A percentile compares a stretch with the other conserved stretches of the same genome.
These are phyloP conservation scores for Starmera amethionina DNA, from an alignment of 805 yeast species.

Conservation along the genomic window DNA sequence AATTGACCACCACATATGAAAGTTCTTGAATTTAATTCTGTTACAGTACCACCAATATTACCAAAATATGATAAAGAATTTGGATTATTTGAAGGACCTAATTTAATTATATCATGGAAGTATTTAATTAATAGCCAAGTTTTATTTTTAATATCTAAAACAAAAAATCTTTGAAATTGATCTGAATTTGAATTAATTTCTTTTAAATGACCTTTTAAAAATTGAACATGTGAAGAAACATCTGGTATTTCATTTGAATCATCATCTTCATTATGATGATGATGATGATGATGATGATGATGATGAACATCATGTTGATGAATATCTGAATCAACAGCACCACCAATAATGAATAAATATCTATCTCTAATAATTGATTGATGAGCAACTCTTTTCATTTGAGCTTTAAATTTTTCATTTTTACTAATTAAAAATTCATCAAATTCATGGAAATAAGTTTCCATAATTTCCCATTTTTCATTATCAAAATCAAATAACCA, in stretches of 20 bases:
- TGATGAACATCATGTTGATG: too few species aligned
- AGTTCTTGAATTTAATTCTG: slow-evolving; percentile 6
- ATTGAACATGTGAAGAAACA: slow-evolving; percentile 4
- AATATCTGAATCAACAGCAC: slow-evolving; percentile 7
- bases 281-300: too few species aligned
- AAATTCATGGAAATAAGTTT: slow-evolving; percentile 18
- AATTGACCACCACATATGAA: slow-evolving; percentile 10
- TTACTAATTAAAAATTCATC: slow-evolving; percentile 7
- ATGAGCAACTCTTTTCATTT: slow-evolving; percentile 10
- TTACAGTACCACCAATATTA: slow-evolving; percentile 5
- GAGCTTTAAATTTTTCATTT: slow-evolving; percentile 3
- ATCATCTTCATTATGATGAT: neutral
- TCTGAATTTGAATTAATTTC: neutral
- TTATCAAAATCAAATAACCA: slow-evolving; percentile 40
- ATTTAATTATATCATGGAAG: slow-evolving; percentile 5
- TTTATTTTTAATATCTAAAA: slow-evolving; percentile 6
- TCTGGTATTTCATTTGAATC: slow-evolving; percentile 4
- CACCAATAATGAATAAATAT: slow-evolving; percentile 10
- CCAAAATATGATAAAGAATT: slow-evolving; percentile 3
- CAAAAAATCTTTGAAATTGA: slow-evolving; percentile 5
- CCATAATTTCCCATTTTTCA: slow-evolving; percentile 29
- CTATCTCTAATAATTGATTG: slow-evolving; percentile 9
- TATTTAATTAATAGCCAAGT: slow-evolving; percentile 9
- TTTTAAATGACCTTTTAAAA: neutral
- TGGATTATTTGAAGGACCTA: neutral